Evolutionary conservation across 371 early-diverging fungal species (phyloP), one percentile per base, ranked within the genome.

Genomic region (Lichtheimia ramosa): DNA sequence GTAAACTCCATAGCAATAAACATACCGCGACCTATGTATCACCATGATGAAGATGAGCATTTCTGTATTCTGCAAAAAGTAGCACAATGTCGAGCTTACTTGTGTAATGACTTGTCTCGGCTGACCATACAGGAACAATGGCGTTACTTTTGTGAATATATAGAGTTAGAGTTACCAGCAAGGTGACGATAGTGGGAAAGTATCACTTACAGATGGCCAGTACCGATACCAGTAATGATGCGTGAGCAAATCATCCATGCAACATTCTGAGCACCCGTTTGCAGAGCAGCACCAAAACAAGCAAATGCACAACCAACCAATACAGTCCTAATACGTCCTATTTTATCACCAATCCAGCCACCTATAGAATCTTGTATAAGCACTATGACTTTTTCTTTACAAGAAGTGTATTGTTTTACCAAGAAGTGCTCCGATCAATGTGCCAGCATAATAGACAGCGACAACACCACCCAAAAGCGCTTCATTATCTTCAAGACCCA

Each of bases 171-270:
- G 41, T 28, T 8, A 6, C 16, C 27, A 24, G 18, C 21, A 34
- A 8, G 34, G 34, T 34, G 34, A 34, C 34, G 34, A 34, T 34
- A 34, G 34, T 34, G 34, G 14, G 28, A 18, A 18, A 48, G 0
- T 4, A 28, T 20, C 12, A 63, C 69, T 69, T 65, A 75, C 73
- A 78, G 54, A 53, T 73, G 71, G 15, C 78, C 78, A 7, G 74
- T 75, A 8, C 78, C 78, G 50, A 78, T 50, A 21, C 78, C 78
- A 10, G 78, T 75, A 20, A 78, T 73, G 16, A 75, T 65, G 40
- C 78, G 75, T 18, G 71, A 67, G 48, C 67, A 68, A 14, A 75
- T 69, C 71, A 78, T 72, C 78, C 75, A 74, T 28, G 72, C 69
- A 2, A 78, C 61, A 54, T 74, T 75, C 50, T 75, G 73, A 8